A percentile compares a stretch with the other conserved stretches of the same genome.
These are phyloP conservation scores for Jackrogersella multiformis DNA, from an alignment of 495 filamentous ascomycete species.

Conservation along the genomic window DNA sequence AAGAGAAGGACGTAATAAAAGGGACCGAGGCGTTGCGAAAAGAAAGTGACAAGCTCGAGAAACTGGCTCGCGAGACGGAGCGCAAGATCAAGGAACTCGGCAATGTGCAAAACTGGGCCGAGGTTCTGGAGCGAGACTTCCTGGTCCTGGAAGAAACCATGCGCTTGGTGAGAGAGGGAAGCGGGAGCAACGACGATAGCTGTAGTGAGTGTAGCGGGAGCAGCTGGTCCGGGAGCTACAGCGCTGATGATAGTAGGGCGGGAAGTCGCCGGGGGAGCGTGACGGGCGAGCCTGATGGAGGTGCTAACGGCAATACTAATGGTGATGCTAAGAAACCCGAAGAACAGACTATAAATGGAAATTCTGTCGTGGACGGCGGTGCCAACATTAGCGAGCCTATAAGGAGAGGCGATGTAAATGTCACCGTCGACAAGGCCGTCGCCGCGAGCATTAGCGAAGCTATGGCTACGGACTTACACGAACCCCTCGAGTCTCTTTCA, in stretches of 20 bases:
- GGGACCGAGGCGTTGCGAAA: conserved; percentile 71
- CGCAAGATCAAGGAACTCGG: conserved; percentile 89
- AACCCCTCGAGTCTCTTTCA: conserved; percentile 18
- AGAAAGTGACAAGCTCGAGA: conserved; percentile 76
- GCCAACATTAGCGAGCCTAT: neutral
- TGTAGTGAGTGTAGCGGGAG: conserved; percentile 45
- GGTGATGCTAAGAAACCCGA: conserved; percentile 21
- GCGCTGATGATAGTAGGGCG: conserved; percentile 42
- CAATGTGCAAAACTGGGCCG: conserved; percentile 97
- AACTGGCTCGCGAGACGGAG: conserved; percentile 72
- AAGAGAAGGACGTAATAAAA: conserved; percentile 74
- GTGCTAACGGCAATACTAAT: conserved; percentile 24
- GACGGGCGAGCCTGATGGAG: conserved; percentile 35
- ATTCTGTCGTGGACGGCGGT: neutral
- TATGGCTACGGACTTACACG: conserved; percentile 38
- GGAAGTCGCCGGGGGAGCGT: conserved; percentile 46
- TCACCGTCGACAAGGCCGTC: conserved; percentile 34
- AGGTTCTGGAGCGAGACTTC: conserved; percentile 92
- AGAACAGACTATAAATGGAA: conserved; percentile 21
- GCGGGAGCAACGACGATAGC: conserved; percentile 37
- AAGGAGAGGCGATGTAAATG: conserved; percentile 1
- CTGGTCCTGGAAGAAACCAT: conserved; percentile 88
- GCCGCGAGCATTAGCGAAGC: conserved; percentile 42
- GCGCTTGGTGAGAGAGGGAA: conserved; percentile 65
- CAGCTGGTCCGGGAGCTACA: conserved; percentile 51